phyloP scores from a whole-genome alignment of 306 rosid species.

The Rosa lucieae region DNA sequence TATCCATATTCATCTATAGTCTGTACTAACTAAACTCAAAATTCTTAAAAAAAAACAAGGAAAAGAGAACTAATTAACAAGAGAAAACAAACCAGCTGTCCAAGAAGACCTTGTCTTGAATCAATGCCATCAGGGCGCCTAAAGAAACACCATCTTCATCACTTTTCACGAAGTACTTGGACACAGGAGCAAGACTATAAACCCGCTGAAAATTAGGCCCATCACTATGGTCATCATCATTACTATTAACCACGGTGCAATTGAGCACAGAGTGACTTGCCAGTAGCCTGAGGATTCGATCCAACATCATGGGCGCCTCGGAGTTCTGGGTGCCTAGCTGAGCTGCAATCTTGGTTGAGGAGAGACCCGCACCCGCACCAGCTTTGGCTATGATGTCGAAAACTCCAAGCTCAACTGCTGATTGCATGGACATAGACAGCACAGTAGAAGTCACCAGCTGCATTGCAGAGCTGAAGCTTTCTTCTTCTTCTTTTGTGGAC shows the following conservation, averaged over 20 bases:
- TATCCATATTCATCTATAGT: too few species aligned
- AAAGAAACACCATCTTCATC: constrained; percentile 42
- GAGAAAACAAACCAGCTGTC: constrained; percentile 35
- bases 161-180: constrained; percentile 27
- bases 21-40: too few species aligned
- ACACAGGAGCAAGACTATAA: constrained; percentile 38
- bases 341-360: constrained; percentile 30
- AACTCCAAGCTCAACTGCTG: constrained; percentile 46
- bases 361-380: constrained; percentile 35
- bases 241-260: constrained; percentile 20
- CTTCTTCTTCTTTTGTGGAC: constrained; percentile 33
- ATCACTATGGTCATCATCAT: neutral
- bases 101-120: constrained; percentile 37
- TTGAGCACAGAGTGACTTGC: constrained; percentile 41
- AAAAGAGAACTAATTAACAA: neutral
- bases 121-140: constrained; percentile 27
- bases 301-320: constrained; percentile 43
- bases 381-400: constrained; percentile 48
- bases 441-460: constrained; percentile 23
- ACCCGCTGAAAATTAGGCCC: constrained; percentile 12
- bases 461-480: constrained; percentile 35
- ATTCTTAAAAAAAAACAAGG: too few species aligned
- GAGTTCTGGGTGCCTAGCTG: constrained; percentile 33
- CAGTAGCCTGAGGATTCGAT: constrained; percentile 51
- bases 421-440: constrained; percentile 38